These are phyloP conservation scores for Acacia acuminata DNA, from an alignment of 306 rosid genomes.

Conservation along the genomic window DNA sequence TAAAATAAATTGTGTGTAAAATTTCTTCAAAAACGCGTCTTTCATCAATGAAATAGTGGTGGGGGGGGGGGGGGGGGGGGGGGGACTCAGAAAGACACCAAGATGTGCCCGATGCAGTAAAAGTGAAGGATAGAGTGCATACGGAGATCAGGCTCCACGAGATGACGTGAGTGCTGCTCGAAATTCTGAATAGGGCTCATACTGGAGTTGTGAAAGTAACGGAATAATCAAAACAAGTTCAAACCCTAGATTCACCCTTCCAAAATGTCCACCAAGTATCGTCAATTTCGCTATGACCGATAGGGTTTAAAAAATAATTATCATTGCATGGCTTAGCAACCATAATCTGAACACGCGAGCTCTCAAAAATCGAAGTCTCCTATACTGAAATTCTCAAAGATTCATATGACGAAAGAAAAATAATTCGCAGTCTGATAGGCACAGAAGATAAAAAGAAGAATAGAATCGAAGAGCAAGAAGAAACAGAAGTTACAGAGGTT, in stretches of 20 bases:
- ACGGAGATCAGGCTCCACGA: slow-evolving; percentile 77
- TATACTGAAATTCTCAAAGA: background rate
- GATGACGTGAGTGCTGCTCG: slow-evolving; percentile 86
- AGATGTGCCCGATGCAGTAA: background rate
- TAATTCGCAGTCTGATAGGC: background rate
- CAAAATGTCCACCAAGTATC: background rate
- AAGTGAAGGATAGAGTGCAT: slow-evolving; percentile 32
- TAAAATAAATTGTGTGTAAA: background rate
- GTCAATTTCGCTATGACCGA: background rate
- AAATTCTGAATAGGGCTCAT: slow-evolving; percentile 98
- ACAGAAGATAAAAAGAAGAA: too few species aligned
- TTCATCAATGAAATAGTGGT: slow-evolving; percentile 21
- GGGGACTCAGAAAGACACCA: background rate
- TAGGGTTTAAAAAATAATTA: slow-evolving; percentile 39
- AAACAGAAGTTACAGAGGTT: too few species aligned
- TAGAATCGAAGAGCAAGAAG: too few species aligned
- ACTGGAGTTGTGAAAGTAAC: slow-evolving; percentile 12
- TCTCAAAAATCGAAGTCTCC: background rate
- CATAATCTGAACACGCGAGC: background rate
- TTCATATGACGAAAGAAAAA: background rate
- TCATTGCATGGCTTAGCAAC: background rate
- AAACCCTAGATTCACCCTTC: slow-evolving; percentile 49
- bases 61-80: too few species aligned
- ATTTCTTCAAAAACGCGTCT: background rate
- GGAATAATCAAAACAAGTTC: slow-evolving; percentile 20